Evolutionary conservation across 1,284 basidiomycete genomes (phyloP).

Genomic region (Laetiporus sulphureus): DNA sequence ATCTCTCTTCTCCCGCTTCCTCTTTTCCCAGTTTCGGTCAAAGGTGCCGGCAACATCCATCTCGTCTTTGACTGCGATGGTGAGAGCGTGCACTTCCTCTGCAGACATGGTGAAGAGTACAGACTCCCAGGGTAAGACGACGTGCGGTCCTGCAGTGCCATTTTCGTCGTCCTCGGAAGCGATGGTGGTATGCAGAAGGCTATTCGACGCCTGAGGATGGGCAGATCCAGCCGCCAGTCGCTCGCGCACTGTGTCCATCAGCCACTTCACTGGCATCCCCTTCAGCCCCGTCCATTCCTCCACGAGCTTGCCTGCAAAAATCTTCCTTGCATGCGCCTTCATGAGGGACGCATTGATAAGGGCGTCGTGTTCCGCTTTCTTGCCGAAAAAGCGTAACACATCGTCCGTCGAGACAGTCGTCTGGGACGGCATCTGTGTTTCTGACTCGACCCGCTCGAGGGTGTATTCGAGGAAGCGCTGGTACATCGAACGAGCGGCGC

Average conservation of each 20-base stretch:
- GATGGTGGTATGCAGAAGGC: background rate
- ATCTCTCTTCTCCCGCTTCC: slow-evolving; percentile 16
- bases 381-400: slow-evolving; percentile 48
- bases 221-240: slow-evolving; percentile 17
- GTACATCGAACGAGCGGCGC: slow-evolving; percentile 51
- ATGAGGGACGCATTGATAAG: slow-evolving; percentile 25
- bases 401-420: slow-evolving; percentile 24
- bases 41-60: slow-evolving; percentile 18
- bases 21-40: slow-evolving; percentile 16
- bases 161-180: background rate
- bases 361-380: slow-evolving; percentile 41
- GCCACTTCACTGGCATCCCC: slow-evolving; percentile 40
- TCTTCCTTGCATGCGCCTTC: slow-evolving; percentile 32
- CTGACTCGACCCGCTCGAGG: slow-evolving; percentile 9
- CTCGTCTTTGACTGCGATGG: slow-evolving; percentile 22
- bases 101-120: slow-evolving; percentile 20
- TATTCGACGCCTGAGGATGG: background rate
- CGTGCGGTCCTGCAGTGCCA: background rate
- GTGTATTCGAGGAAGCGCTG: slow-evolving; percentile 48
- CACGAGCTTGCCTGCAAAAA: slow-evolving; percentile 46
- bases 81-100: slow-evolving; percentile 19
- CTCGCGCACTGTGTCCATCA: slow-evolving; percentile 42
- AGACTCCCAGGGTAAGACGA: slow-evolving; percentile 20
- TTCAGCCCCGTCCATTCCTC: slow-evolving; percentile 46
- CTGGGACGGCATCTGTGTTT: background rate